Evolutionary conservation across 306 rosid genomes (phyloP).

Genomic region (Delonix regia): DNA sequence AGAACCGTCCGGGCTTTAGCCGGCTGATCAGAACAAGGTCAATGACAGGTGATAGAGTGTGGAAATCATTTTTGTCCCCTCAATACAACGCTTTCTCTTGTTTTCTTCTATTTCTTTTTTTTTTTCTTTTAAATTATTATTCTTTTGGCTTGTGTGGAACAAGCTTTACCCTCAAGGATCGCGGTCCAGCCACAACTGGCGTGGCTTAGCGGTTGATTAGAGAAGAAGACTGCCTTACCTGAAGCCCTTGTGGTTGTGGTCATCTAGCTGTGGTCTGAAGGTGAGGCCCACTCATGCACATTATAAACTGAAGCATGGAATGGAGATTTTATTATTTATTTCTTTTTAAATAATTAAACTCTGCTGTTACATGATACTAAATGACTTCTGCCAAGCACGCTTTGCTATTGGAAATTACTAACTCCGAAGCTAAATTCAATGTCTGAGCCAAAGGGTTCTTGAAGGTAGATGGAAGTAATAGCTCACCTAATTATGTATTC

Average conservation of each 20-base stretch:
- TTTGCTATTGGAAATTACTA: background rate
- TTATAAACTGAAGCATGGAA: background rate
- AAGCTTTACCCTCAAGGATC: slow-evolving; percentile 37
- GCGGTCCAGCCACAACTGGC: slow-evolving; percentile 38
- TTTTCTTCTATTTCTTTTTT: background rate
- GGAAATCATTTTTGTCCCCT: slow-evolving; percentile 49
- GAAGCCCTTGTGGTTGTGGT: slow-evolving; percentile 16
- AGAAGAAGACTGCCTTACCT: background rate
- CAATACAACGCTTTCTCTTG: slow-evolving; percentile 15
- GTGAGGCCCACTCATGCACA: background rate
- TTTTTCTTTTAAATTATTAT: background rate
- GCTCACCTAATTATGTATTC: background rate
- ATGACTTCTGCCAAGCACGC: background rate
- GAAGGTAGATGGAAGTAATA: background rate
- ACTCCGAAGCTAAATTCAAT: background rate
- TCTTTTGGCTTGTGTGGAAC: slow-evolving; percentile 46
- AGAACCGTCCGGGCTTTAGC: slow-evolving; percentile 33
- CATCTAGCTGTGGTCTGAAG: background rate
- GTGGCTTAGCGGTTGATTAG: slow-evolving; percentile 16
- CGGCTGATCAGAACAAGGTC: slow-evolving; percentile 48
- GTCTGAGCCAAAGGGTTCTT: background rate
- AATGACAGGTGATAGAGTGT: slow-evolving; percentile 45
- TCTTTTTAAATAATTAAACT: background rate
- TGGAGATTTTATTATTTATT: background rate
- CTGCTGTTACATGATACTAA: background rate